Base-by-base conservation (phyloP, 176 grass and related monocot genomes). In the Poa annua region DNA sequence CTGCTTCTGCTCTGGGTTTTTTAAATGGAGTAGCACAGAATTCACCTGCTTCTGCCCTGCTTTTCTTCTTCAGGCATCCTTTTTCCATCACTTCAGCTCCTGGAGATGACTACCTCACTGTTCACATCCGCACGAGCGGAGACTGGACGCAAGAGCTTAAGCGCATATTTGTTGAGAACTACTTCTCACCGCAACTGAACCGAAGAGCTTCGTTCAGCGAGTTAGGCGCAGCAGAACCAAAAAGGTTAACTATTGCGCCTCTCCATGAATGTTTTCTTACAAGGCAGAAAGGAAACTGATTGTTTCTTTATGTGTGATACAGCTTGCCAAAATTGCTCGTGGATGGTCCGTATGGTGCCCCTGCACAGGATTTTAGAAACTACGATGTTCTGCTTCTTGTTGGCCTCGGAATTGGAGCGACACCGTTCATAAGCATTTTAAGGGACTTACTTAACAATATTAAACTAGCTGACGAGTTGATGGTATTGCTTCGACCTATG, bases 61-160 rank as follows among this genome's bases (percentile, higher is more conserved):
- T 45, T 61, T 86, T 49, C 53, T 60, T 22, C 39, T 47, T 80
- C 79, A 99, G 96, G 96, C 96, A 99, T 73, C 96, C 96, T 81
- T 99, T 99, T 70, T 99, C 96, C 74, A 99, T 99, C 62, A 99
- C 96, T 63, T 99, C 96, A 66, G 96, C 96, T 59, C 96, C 93
- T 39, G 93, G 96, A 73, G 96, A 99, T 24, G 96, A 99, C 39
- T 99, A 96, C 75, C 80, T 99, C 22, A 94, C 91, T 87, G 96
- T 99, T 81, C 96, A 99, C 68, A 94, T 99, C 56, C 87, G 96
- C 83, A 99, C 96, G 51, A 92, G 26, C 0, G 96, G 96, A 66
- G 96, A 99, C 59, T 96, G 96, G 96, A 99, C 96, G 38, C 93
- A 96, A 42, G 96, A 99, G 83, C 96, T 99, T 34, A 99, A 99